Evolutionary conservation across 768 basidiomycete genomes (phyloP).

Genomic region (Mycena alexandri): DNA sequence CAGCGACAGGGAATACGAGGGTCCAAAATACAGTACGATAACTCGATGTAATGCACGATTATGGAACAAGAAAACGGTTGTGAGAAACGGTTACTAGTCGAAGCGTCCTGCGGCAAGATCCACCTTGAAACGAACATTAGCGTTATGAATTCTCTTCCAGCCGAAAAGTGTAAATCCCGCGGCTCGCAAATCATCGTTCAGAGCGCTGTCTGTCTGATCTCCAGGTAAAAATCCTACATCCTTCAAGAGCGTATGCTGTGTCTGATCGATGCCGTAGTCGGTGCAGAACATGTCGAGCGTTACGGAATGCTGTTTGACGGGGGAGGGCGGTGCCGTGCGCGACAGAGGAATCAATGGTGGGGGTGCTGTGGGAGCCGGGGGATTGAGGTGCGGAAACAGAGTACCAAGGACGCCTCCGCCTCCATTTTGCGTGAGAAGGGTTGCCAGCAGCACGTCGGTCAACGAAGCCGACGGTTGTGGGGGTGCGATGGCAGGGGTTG

Average conservation of each 20-base stretch:
- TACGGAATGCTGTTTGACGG: conserved; percentile 5
- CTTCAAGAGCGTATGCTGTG: not conserved
- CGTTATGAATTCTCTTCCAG: not conserved
- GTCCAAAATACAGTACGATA: too few relatives aligned
- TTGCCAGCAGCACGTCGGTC: too few relatives aligned
- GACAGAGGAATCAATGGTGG: too few relatives aligned
- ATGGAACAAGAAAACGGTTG: not conserved
- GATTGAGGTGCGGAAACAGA: not conserved
- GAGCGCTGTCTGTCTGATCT: not conserved
- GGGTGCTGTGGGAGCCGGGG: not conserved
- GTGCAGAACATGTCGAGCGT: not conserved
- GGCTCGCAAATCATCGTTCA: not conserved
- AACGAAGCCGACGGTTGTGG: too few relatives aligned
- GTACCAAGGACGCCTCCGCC: too few relatives aligned
- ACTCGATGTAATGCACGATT: too few relatives aligned
- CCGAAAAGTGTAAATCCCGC: not conserved
- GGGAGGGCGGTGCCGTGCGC: not conserved
- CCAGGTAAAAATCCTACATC: conserved; percentile 10
- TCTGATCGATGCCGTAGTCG: not conserved
- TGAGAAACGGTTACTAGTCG: not conserved
- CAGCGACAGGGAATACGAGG: not conserved
- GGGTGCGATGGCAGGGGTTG: too few relatives aligned
- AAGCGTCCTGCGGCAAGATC: not conserved
- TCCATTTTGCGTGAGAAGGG: too few relatives aligned
- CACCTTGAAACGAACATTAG: too few relatives aligned